phyloP scores from a whole-genome alignment of 2,329 filamentous ascomycete genomes.

The Monilinia fructigena region DNA sequence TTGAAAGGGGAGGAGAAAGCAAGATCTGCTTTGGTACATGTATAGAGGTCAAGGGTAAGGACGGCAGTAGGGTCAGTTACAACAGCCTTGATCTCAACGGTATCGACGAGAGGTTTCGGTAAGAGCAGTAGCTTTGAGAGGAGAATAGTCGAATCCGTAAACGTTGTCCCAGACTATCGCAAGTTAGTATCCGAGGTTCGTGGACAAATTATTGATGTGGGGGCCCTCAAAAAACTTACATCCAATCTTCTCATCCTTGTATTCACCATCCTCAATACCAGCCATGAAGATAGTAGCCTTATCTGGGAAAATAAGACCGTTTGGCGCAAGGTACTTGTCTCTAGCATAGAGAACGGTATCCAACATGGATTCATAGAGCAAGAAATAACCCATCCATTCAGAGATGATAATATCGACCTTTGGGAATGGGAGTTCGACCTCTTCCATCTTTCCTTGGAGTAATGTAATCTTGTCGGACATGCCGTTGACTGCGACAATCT shows the following conservation, averaged over 20 bases:
- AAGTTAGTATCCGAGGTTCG: conserved; percentile 2
- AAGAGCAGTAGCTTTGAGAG: conserved; percentile 88
- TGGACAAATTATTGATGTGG: background rate
- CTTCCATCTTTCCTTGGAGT: conserved; percentile 99
- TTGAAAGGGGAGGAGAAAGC: conserved; percentile 78
- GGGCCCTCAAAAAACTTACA: conserved; percentile 60
- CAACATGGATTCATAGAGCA: conserved; percentile 98
- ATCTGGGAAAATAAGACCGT: conserved; percentile 95
- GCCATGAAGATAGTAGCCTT: conserved; percentile 97
- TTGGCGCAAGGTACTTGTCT: conserved; percentile 83
- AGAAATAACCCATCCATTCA: conserved; percentile 99
- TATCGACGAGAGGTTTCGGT: conserved; percentile 95
- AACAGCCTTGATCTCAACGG: conserved; percentile 94
- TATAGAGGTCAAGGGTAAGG: conserved; percentile 91
- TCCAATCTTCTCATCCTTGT: conserved; percentile 99
- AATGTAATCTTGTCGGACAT: conserved; percentile 95
- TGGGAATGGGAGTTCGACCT: conserved; percentile 87
- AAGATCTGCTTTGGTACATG: conserved; percentile 77
- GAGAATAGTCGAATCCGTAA: conserved; percentile 95
- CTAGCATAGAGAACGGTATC: conserved; percentile 97
- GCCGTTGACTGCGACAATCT: conserved; percentile 91
- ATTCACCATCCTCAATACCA: conserved; percentile 97
- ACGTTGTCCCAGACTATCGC: conserved; percentile 98
- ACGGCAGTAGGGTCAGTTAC: conserved; percentile 87
- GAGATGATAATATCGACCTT: conserved; percentile 99